These are phyloP conservation scores for Trifolium fragiferum DNA, from an alignment of 306 rosid genomes.

Conservation along the genomic window DNA sequence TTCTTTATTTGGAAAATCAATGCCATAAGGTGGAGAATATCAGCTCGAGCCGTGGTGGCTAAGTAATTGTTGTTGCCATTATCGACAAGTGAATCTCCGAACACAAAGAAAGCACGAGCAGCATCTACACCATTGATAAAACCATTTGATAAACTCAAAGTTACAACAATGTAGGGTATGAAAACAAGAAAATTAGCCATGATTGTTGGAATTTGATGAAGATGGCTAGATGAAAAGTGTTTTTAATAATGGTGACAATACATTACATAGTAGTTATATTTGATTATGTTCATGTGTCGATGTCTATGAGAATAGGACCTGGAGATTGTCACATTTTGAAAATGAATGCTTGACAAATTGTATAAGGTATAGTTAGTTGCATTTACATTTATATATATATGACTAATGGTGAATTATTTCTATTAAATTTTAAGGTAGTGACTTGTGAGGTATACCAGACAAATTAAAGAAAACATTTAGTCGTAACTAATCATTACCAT, in stretches of 20 bases:
- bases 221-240: background rate
- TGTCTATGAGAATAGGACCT: background rate
- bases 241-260: background rate
- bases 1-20: background rate
- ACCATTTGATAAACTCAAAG: background rate
- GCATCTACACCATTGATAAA: background rate
- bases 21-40: slow-evolving; percentile 4
- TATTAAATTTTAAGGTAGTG: background rate
- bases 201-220: slow-evolving; percentile 5
- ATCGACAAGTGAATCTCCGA: background rate
- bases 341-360: slow-evolving; percentile 23
- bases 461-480: background rate
- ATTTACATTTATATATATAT: background rate
- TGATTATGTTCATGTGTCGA: background rate
- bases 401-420: background rate
- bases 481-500: background rate
- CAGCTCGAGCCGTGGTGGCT: background rate
- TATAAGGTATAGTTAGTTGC: slow-evolving; percentile 13
- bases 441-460: background rate
- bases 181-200: slow-evolving; percentile 9
- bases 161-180: background rate
- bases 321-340: slow-evolving; percentile 10
- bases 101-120: background rate
- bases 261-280: background rate
- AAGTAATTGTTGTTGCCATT: slow-evolving; percentile 7